Evolutionary conservation across 345 rosid species (phyloP).

Genomic region (Lumnitzera racemosa): DNA sequence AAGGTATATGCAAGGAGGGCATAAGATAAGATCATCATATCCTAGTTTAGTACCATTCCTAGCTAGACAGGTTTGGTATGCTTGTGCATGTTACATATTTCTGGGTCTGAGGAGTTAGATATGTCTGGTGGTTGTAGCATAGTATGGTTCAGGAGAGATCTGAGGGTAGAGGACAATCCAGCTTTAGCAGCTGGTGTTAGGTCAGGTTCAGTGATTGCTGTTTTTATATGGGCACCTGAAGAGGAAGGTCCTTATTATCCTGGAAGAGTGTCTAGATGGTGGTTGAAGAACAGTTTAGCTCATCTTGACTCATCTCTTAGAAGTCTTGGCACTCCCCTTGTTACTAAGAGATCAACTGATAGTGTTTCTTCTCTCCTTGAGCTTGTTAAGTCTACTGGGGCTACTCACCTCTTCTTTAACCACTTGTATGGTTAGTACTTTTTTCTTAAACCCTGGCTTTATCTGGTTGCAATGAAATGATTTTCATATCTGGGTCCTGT

Average conservation of each 20-base stretch:
- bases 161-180: constrained; percentile 92
- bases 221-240: constrained; percentile 91
- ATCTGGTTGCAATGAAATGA: background rate
- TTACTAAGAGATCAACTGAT: constrained; percentile 84
- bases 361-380: constrained; percentile 78
- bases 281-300: constrained; percentile 93
- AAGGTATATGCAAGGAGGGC: background rate
- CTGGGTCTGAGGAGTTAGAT: constrained; percentile 16
- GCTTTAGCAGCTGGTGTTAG: constrained; percentile 91
- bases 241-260: constrained; percentile 87
- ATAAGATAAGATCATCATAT: constrained; percentile 9
- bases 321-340: constrained; percentile 74
- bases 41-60: background rate
- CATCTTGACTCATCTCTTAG: constrained; percentile 85
- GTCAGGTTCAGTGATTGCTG: constrained; percentile 71
- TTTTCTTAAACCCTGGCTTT: constrained; percentile 4
- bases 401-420: constrained; percentile 91
- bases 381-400: constrained; percentile 80
- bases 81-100: constrained; percentile 8
- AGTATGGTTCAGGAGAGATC: constrained; percentile 99
- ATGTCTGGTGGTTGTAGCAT: constrained; percentile 85
- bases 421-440: constrained; percentile 83
- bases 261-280: constrained; percentile 98
- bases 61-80: constrained; percentile 10
- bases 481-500: background rate